These are phyloP conservation scores for Aspergillus brasiliensis DNA, from an alignment of 2,329 filamentous ascomycete species.

Conservation along the genomic window DNA sequence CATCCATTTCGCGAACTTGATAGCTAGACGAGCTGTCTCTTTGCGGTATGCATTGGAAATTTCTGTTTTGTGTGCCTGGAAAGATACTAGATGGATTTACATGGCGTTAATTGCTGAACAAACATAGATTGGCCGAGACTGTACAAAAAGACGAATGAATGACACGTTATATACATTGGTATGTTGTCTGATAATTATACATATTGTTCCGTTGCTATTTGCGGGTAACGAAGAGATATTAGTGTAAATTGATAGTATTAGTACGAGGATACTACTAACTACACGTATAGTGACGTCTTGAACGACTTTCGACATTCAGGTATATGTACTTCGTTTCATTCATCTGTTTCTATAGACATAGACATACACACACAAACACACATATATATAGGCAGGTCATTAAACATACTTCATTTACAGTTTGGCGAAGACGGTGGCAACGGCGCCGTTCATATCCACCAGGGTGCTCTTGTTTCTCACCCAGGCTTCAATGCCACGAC, in stretches of 20 bases:
- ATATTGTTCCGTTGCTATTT: no score
- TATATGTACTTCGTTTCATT: not conserved
- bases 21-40: not conserved
- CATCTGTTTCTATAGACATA: not conserved
- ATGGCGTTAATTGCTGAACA: slow-evolving; percentile 5
- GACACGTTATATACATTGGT: not conserved
- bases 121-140: not conserved
- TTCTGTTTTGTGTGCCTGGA: not conserved
- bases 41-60: not conserved
- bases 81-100: slow-evolving; percentile 15
- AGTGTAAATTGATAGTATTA: no score
- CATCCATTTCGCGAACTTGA: not conserved
- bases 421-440: slow-evolving; percentile 74
- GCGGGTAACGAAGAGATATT: no score
- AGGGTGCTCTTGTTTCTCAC: slow-evolving; percentile 84
- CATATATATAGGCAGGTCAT: not conserved
- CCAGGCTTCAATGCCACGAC: slow-evolving; percentile 77
- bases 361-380: no score
- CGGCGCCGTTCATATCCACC: slow-evolving; percentile 74
- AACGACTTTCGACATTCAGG: no score
- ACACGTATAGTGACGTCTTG: no score
- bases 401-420: slow-evolving; percentile 45
- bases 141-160: not conserved
- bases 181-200: not conserved
- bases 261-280: no score